A percentile compares a stretch with the other conserved stretches of the same genome.
Evolutionary conservation across 2,329 filamentous ascomycete species (phyloP).

Genomic region (Aspergillus ruber): DNA sequence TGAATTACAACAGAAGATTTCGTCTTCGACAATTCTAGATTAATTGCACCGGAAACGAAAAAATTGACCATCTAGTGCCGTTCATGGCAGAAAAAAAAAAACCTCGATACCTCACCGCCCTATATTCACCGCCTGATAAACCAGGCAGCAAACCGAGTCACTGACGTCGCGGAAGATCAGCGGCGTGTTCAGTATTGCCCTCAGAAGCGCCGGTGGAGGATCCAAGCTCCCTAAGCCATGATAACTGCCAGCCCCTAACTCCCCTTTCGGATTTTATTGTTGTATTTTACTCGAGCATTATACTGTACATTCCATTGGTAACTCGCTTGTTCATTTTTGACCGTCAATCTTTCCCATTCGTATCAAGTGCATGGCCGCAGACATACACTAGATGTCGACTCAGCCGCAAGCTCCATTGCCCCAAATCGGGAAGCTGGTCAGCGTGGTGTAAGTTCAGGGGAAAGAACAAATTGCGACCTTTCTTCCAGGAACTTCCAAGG

Average conservation of each 20-base stretch:
- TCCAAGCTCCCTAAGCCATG: neutral
- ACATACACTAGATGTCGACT: constrained; percentile 37
- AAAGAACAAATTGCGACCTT: neutral
- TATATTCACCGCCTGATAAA: neutral
- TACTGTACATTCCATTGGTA: constrained; percentile 6
- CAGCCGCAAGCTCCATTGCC: constrained; percentile 31
- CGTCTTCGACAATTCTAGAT: neutral
- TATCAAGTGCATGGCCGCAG: constrained; percentile 28
- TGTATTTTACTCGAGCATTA: neutral
- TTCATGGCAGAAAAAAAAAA: constrained; percentile 29
- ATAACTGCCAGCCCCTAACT: neutral
- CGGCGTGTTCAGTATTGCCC: constrained; percentile 9
- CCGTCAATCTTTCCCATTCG: constrained; percentile 9
- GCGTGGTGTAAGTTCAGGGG: constrained; percentile 36
- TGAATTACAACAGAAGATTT: neutral
- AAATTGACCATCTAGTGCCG: constrained; percentile 2
- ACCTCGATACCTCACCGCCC: constrained; percentile 20
- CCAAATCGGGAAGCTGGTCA: constrained; percentile 41
- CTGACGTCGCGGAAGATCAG: constrained; percentile 31
- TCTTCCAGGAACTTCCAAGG: neutral
- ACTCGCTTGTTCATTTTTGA: constrained; percentile 2
- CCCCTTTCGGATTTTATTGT: neutral
- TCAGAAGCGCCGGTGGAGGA: neutral
- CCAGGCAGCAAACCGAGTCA: constrained; percentile 11
- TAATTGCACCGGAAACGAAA: constrained; percentile 4